phyloP scores from a whole-genome alignment of 2,329 filamentous ascomycete species.

The Penicillium sp. region DNA sequence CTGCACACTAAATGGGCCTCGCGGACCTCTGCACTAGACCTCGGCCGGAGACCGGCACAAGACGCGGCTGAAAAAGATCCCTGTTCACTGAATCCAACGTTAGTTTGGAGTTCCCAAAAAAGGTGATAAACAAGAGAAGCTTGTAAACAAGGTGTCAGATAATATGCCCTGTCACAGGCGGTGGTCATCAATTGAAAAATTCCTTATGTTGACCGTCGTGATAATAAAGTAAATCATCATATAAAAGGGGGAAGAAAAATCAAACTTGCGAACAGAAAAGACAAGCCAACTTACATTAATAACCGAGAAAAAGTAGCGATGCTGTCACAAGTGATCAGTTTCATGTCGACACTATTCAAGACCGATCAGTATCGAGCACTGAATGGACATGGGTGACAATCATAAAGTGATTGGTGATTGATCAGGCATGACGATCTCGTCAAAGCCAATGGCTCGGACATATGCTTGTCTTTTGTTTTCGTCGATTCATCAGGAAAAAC shows the following conservation, averaged over 20 bases:
- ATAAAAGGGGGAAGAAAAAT: slow-evolving; percentile 32
- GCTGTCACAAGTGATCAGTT: slow-evolving; percentile 3
- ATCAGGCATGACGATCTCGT: slow-evolving; percentile 56
- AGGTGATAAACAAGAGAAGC: slow-evolving; percentile 14
- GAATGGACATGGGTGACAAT: slow-evolving; percentile 15
- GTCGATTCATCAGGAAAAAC: slow-evolving; percentile 76
- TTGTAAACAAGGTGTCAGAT: slow-evolving; percentile 30
- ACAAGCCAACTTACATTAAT: slow-evolving; percentile 21
- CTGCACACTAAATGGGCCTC: slow-evolving; percentile 10
- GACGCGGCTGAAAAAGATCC: not conserved
- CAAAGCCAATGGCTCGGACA: slow-evolving; percentile 71
- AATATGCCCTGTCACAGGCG: slow-evolving; percentile 70
- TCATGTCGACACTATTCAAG: slow-evolving; percentile 15
- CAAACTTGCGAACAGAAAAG: slow-evolving; percentile 1
- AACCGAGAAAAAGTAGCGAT: not conserved
- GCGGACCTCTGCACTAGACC: slow-evolving; percentile 3
- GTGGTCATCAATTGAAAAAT: slow-evolving; percentile 72
- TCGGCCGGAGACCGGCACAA: slow-evolving; percentile 2
- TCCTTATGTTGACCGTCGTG: slow-evolving; percentile 86
- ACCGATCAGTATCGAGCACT: slow-evolving; percentile 30
- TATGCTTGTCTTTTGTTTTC: slow-evolving; percentile 88
- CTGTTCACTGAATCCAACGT: slow-evolving; percentile 17
- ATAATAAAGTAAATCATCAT: slow-evolving; percentile 71
- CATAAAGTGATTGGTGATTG: slow-evolving; percentile 27
- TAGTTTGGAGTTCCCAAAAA: slow-evolving; percentile 13